Percentiles rank a stretch among this genome's conserved stretches.
Evolutionary conservation across 495 filamentous ascomycete species (phyloP).

Genomic region (Penicillium pulvis): DNA sequence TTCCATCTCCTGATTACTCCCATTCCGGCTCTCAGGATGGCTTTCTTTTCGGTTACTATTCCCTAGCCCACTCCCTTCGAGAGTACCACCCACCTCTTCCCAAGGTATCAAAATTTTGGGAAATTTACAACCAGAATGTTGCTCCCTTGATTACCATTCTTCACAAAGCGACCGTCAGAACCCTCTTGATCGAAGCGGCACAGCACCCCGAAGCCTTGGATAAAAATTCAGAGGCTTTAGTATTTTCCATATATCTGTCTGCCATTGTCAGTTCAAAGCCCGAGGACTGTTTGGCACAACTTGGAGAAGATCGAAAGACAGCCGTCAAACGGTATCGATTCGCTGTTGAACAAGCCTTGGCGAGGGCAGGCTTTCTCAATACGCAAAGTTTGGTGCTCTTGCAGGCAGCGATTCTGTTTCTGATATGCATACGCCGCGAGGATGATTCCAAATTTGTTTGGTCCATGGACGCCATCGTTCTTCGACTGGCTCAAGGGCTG

Average conservation of each 20-base stretch:
- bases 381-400: constrained; percentile 74
- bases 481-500: constrained; percentile 79
- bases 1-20: constrained; percentile 57
- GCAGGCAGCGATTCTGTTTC: constrained; percentile 77
- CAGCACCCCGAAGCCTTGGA: constrained; percentile 57
- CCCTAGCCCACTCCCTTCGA: constrained; percentile 50
- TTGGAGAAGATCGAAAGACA: constrained; percentile 41
- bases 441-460: constrained; percentile 69
- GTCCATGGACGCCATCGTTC: constrained; percentile 67
- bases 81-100: constrained; percentile 56
- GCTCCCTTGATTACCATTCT: constrained; percentile 71
- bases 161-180: constrained; percentile 61
- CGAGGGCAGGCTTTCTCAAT: constrained; percentile 72
- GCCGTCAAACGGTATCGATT: constrained; percentile 72
- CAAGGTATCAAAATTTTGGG: constrained; percentile 68
- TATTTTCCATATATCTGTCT: constrained; percentile 80
- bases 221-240: constrained; percentile 65
- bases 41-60: constrained; percentile 71
- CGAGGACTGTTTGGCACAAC: constrained; percentile 36
- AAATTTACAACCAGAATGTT: constrained; percentile 69
- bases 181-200: constrained; percentile 45
- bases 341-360: constrained; percentile 75
- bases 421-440: constrained; percentile 63
- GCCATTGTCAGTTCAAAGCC: constrained; percentile 67
- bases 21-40: constrained; percentile 62